Percentiles rank a stretch among this genome's conserved stretches.
Evolutionary conservation across 2,329 filamentous ascomycete genomes (phyloP).

Genomic region (Alternaria incomplexa): DNA sequence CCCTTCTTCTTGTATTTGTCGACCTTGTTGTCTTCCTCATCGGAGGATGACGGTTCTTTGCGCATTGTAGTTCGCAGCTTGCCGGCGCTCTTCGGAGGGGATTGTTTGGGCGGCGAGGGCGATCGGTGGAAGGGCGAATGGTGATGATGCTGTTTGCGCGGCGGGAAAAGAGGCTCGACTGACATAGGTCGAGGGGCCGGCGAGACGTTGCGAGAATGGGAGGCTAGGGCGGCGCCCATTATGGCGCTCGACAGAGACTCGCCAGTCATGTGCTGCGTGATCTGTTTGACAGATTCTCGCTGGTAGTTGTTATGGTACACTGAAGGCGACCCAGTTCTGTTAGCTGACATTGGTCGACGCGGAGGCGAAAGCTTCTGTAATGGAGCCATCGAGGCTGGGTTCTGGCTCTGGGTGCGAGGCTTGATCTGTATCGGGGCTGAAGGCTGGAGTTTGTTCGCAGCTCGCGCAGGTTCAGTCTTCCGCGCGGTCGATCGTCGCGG

Average conservation of each 20-base stretch:
- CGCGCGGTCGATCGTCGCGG: conserved; percentile 39
- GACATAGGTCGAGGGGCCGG: conserved; percentile 42
- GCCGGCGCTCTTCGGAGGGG: conserved; percentile 51
- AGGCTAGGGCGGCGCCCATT: conserved; percentile 73
- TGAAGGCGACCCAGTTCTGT: conserved; percentile 30
- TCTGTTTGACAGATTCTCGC: conserved; percentile 43
- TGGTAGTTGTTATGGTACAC: conserved; percentile 50
- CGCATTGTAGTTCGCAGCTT: conserved; percentile 72
- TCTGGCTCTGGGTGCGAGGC: conserved; percentile 44
- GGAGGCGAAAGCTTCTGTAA: conserved; percentile 29
- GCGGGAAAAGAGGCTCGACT: conserved; percentile 47
- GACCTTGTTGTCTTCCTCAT: conserved; percentile 59
- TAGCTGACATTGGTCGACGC: conserved; percentile 29
- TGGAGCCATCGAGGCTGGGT: conserved; percentile 28
- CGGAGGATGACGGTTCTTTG: conserved; percentile 52
- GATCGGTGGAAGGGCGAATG: conserved; percentile 47
- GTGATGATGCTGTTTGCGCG: conserved; percentile 50
- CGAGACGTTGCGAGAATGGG: conserved; percentile 60
- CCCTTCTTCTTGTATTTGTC: conserved; percentile 61
- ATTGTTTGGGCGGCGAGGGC: conserved; percentile 44
- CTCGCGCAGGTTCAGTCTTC: conserved; percentile 12
- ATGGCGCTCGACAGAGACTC: conserved; percentile 76
- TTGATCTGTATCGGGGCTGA: conserved; percentile 28
- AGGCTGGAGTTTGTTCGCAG: conserved; percentile 16
- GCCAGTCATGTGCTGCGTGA: conserved; percentile 60